Base-by-base conservation (phyloP, 306 rosid genomes). In the Pterocarpus santalinus region DNA sequence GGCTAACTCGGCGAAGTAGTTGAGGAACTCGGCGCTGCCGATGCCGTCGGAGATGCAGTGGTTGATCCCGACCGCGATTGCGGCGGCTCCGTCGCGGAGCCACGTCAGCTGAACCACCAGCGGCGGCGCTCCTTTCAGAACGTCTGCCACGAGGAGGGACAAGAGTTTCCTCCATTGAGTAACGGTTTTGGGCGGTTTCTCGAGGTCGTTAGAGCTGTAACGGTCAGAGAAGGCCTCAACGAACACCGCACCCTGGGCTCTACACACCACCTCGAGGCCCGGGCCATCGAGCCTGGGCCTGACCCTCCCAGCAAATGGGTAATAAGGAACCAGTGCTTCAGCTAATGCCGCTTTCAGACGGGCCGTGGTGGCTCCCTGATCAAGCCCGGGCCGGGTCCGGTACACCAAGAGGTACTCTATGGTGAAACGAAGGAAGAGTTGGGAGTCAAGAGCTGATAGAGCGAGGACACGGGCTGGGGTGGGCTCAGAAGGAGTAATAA, bases 391-490 rank as follows among this genome's bases (percentile, higher is more conserved):
- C 5, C 32, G 13, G 22, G 91, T 83, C 43, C n/a, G 58, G 86
- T 90, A 95, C 8, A 92, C 33, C 0, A 92, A 12, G 71, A 95
- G 97, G 75, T 92, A 95, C 77, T 95, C 98, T 4, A 92, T 87
- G 5, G 92, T 90, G 88, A 95, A 95, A 33, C 97, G 97, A 34
- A 95, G 92, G 81, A 95, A 95, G 83, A 88, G 97, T 62, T 95
- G 98, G 2, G 97, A 95, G 58, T 95, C 98, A 6, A 95, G 34
- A 32, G 97, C 76, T 0, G 98, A 95, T 36, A 95, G 97, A 5
- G 80, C 1, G 30, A 95, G 91, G 8, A 87, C 81, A 55, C 79
- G 65, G 16, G 65, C 3, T 3, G 97, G 97, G 63, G 92, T 90
- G 66, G 94, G 92, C 10, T 87, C 92, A 16, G 92, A 83, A 7